Percentiles rank a stretch among this genome's conserved stretches.
Conservation (phyloP, 306 rosid species). For the Citrullus amarus region DNA sequence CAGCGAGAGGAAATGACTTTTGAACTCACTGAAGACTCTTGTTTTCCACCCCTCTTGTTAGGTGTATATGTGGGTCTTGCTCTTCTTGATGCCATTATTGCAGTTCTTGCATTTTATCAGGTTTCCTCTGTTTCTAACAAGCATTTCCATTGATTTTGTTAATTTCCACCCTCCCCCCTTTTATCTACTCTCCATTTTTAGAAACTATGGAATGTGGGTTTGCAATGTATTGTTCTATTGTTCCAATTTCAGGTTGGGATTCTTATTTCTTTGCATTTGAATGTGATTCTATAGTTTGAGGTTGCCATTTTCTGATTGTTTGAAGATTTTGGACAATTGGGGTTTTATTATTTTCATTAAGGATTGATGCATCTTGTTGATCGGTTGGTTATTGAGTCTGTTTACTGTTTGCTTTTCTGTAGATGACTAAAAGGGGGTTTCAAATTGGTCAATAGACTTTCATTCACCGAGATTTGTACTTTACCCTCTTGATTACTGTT, state of each 20-base stretch:
- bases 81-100: slow-evolving; percentile 46
- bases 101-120: slow-evolving; percentile 62
- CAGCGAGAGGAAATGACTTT: slow-evolving; percentile 23
- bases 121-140: slow-evolving; percentile 32
- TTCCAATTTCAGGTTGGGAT: background rate
- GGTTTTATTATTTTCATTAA: background rate
- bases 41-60: slow-evolving; percentile 45
- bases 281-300: background rate
- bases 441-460: background rate
- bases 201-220: slow-evolving; percentile 3
- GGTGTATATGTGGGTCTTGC: slow-evolving; percentile 59
- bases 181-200: background rate
- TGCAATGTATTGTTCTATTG: background rate
- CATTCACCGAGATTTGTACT: slow-evolving; percentile 1
- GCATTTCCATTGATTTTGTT: background rate
- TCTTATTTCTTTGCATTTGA: background rate
- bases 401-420: slow-evolving; percentile 8
- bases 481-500: background rate
- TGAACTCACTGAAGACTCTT: slow-evolving; percentile 38
- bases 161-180: too few relatives aligned
- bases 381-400: background rate
- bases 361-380: background rate
- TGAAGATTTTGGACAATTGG: background rate
- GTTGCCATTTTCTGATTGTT: background rate
- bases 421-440: background rate